Conservation (phyloP, 176 grass and related monocot genomes). For the Guadua angustifolia region DNA sequence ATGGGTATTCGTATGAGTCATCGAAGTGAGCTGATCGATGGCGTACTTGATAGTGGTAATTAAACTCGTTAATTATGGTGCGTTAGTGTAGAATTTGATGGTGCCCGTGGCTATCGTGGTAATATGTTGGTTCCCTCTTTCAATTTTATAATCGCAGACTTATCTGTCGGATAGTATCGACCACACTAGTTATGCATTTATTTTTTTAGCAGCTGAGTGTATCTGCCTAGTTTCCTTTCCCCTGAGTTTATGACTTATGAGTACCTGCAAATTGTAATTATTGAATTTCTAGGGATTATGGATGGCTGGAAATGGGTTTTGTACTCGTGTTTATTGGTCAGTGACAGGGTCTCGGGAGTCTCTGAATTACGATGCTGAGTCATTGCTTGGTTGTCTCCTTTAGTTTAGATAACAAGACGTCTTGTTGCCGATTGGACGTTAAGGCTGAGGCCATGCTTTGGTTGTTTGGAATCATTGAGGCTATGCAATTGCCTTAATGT, state of each 20-base stretch:
- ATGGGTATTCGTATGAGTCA: not conserved
- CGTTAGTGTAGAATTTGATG: not conserved
- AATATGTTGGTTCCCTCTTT: not conserved
- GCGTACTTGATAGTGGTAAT: not conserved
- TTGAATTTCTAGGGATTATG: not conserved
- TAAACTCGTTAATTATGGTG: not conserved
- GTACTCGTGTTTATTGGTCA: not conserved
- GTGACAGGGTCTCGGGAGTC: not conserved
- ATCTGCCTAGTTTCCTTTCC: too few relatives aligned
- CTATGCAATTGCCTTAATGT: not conserved
- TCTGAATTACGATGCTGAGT: not conserved
- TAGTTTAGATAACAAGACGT: not conserved
- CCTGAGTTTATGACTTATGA: too few relatives aligned
- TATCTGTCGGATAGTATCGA: not conserved
- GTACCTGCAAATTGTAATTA: not conserved
- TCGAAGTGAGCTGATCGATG: not conserved
- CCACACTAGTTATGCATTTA: not conserved
- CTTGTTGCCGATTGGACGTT: not conserved
- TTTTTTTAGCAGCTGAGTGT: not conserved
- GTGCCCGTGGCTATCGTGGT: not conserved
- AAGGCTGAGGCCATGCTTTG: not conserved
- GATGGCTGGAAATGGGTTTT: constrained; percentile 5
- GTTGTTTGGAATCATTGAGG: not conserved
- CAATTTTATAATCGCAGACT: not conserved
- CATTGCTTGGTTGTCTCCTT: not conserved